Base-by-base conservation (phyloP, 768 basidiomycete species). In the Mycena floridula region DNA sequence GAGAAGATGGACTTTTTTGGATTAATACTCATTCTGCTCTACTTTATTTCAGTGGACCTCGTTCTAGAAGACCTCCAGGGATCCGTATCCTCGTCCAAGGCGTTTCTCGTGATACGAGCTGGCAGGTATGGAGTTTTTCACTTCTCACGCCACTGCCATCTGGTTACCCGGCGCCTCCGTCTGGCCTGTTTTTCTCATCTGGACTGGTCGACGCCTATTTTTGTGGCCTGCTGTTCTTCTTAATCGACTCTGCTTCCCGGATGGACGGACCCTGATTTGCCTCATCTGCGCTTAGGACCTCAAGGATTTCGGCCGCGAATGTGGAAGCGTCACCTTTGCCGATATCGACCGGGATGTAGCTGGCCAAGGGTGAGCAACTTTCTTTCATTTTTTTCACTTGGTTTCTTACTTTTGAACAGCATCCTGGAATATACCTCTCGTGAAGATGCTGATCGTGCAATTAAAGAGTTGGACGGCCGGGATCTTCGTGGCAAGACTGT, bases 301-400 rank as follows among this genome's bases (percentile, higher is more conserved):
- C 62, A 98, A 98, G 67, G 95, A 98, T 60, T 97, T 94, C 50
- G 95, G 93, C 54, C 89, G 95, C 49, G 85, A 91, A 58, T 89
- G 89, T 40, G 93, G 91, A 35, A 88, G 82, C 59, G 91, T 97
- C 46, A 89, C 88, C 16, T 97, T 88, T 56, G 92, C 95, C 32
- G 95, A 98, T 59, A 85, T 98, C 49, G 94, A 98, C 60, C 84
- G 91, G 28, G 85, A 93, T 58, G 62, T 64, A 50, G 81, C 88
- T 21, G 87, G 86, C 25, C 82, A 90, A 72, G 95, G 95, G 94
- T 96, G 50, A 50, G 85, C 64, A 13, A 16, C 7, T 27, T 21
- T n/a, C 18, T 38, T 38, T 27, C 40, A 24, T 18, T 18, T 32
- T 27, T 18, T 11, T 40, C 35, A 23, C 18, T 13, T 25, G 42